These are phyloP conservation scores for Geranium brycei DNA, from an alignment of 345 rosid species.

Conservation along the genomic window DNA sequence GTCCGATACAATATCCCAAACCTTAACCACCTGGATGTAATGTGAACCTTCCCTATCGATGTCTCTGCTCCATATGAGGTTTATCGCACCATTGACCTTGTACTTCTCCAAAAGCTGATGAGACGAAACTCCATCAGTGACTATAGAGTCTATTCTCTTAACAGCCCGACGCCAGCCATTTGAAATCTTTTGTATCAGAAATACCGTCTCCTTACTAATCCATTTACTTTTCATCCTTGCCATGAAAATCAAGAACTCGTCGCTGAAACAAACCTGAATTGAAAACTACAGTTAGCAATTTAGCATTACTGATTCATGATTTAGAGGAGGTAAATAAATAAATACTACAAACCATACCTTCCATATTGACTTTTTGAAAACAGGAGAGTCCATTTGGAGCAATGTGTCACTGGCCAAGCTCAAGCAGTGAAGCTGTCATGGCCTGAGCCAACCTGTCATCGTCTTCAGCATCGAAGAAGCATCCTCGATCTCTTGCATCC, in stretches of 20 bases:
- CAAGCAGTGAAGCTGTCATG: conserved; percentile 15
- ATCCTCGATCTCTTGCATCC: conserved; percentile 26
- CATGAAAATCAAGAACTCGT: conserved; percentile 18
- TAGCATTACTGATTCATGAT: neutral
- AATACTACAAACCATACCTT: conserved; percentile 9
- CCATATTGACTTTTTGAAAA: conserved; percentile 22
- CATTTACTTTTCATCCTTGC: conserved; percentile 9
- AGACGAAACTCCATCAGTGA: neutral
- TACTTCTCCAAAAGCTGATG: conserved; percentile 6
- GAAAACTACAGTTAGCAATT: neutral
- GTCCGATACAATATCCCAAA: conserved; percentile 24
- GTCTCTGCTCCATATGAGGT: conserved; percentile 29
- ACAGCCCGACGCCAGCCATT: conserved; percentile 16
- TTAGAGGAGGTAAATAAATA: neutral
- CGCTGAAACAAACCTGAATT: conserved; percentile 17
- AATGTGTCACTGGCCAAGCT: conserved; percentile 14
- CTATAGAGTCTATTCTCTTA: neutral
- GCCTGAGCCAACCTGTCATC: conserved; percentile 19
- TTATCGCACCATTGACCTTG: conserved; percentile 6
- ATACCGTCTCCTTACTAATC: conserved; percentile 9
- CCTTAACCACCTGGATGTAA: conserved; percentile 23
- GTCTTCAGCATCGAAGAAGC: conserved; percentile 31
- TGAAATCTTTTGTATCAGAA: conserved; percentile 16
- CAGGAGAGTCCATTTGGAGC: conserved; percentile 9
- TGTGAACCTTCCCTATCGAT: conserved; percentile 8